These are phyloP conservation scores for Setaria italica DNA, from an alignment of 202 grass and related monocot species.

Conservation along the genomic window DNA sequence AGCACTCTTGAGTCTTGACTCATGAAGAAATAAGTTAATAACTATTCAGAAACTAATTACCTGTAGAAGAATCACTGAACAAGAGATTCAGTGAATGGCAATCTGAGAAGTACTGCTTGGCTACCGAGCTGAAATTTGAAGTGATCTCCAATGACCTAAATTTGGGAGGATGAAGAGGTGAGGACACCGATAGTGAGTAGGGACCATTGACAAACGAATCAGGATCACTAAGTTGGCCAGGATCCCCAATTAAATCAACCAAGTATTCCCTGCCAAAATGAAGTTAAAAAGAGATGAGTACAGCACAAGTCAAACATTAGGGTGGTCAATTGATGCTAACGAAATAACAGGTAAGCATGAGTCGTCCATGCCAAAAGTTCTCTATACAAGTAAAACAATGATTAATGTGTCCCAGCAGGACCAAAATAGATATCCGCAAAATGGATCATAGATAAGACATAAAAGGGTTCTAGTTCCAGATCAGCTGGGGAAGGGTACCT, in stretches of 20 bases:
- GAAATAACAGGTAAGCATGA: slow-evolving; percentile 27
- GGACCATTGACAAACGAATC: slow-evolving; percentile 94
- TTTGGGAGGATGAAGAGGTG: slow-evolving; percentile 89
- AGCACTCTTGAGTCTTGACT: neutral
- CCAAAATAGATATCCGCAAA: slow-evolving; percentile 9
- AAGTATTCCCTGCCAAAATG: slow-evolving; percentile 76
- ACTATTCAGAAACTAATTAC: slow-evolving; percentile 30
- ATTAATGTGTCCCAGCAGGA: neutral
- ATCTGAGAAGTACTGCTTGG: slow-evolving; percentile 91
- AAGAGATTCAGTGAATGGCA: slow-evolving; percentile 91
- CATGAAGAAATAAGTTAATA: slow-evolving; percentile 22
- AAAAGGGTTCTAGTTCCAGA: neutral
- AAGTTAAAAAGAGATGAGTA: slow-evolving; percentile 36
- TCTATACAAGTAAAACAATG: neutral
- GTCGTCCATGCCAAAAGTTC: neutral
- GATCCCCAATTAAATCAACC: slow-evolving; percentile 82
- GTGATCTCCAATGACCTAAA: slow-evolving; percentile 72
- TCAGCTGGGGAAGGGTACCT: slow-evolving; percentile 52
- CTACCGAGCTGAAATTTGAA: slow-evolving; percentile 78
- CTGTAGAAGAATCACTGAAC: slow-evolving; percentile 79
- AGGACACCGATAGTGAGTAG: slow-evolving; percentile 72
- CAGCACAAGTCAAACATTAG: neutral
- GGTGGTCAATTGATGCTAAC: slow-evolving; percentile 21
- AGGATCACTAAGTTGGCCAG: slow-evolving; percentile 81
- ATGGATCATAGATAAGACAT: neutral